Percentiles rank a stretch among this genome's conserved stretches.
These are phyloP conservation scores for Astrocystis sublimbata DNA, from an alignment of 495 filamentous ascomycete genomes.

Conservation along the genomic window DNA sequence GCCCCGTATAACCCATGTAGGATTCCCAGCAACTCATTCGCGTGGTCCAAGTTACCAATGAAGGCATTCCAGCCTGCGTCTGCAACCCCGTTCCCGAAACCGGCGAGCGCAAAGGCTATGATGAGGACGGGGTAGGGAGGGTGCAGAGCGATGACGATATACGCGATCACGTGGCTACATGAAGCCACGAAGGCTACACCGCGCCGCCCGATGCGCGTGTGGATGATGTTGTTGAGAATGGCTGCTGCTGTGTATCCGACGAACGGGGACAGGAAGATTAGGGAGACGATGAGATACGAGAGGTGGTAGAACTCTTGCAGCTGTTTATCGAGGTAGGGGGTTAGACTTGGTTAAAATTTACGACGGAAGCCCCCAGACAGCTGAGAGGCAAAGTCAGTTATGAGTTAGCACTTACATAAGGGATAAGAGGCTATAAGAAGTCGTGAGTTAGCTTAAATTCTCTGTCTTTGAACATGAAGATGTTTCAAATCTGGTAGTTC, in stretches of 20 bases:
- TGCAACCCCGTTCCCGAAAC: slow-evolving; percentile 70
- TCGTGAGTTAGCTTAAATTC: slow-evolving; percentile 19
- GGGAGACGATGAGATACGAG: slow-evolving; percentile 72
- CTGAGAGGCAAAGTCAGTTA: slow-evolving; percentile 32
- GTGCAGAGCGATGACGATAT: slow-evolving; percentile 65
- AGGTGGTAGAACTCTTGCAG: slow-evolving; percentile 69
- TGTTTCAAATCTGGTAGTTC: background rate
- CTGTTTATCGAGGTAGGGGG: slow-evolving; percentile 25
- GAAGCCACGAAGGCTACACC: slow-evolving; percentile 72
- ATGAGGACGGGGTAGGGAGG: slow-evolving; percentile 78
- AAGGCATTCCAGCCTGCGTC: slow-evolving; percentile 81
- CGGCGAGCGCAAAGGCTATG: slow-evolving; percentile 66
- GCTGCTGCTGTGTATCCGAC: slow-evolving; percentile 78
- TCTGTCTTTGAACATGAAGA: background rate
- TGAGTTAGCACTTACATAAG: slow-evolving; percentile 42
- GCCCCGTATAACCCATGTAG: slow-evolving; percentile 76
- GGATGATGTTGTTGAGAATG: slow-evolving; percentile 63
- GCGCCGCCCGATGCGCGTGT: slow-evolving; percentile 64
- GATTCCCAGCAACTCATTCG: slow-evolving; percentile 69
- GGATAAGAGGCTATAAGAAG: slow-evolving; percentile 54
- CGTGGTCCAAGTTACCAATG: slow-evolving; percentile 70
- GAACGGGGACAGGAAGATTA: slow-evolving; percentile 81
- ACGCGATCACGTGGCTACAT: slow-evolving; percentile 64
- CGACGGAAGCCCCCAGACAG: background rate
- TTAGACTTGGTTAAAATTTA: background rate